Conservation (phyloP, 208 protist species). For the Lotmaria passim region DNA sequence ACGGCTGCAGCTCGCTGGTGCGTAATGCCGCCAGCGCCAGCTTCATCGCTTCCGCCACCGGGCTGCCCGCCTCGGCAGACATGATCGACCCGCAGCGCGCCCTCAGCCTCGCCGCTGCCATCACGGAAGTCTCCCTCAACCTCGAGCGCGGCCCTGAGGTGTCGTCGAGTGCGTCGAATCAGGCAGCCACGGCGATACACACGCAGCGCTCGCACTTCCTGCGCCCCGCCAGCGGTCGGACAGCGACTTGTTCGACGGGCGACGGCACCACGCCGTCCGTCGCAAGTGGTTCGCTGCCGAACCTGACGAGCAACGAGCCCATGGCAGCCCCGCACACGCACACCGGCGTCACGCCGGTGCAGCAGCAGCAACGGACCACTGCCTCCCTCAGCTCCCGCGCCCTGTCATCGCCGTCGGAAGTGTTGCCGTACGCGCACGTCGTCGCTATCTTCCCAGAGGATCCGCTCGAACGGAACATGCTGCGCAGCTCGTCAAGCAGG, state of each 20-base stretch:
- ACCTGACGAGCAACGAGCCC: background rate
- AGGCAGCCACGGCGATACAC: background rate
- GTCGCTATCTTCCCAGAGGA: slow-evolving; percentile 11
- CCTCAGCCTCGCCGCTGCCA: slow-evolving; percentile 44
- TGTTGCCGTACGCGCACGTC: background rate
- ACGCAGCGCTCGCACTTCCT: slow-evolving; percentile 22
- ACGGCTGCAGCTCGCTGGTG: background rate
- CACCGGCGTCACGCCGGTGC: slow-evolving; percentile 17
- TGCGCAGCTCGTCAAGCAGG: slow-evolving; percentile 5
- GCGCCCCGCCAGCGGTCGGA: slow-evolving; percentile 4
- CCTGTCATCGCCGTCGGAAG: background rate
- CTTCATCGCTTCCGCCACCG: slow-evolving; percentile 6
- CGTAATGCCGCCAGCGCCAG: slow-evolving; percentile 1
- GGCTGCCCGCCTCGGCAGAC: slow-evolving; percentile 2
- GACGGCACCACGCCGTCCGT: slow-evolving; percentile 10
- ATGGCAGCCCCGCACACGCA: slow-evolving; percentile 7
- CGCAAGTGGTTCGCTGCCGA: slow-evolving; percentile 17
- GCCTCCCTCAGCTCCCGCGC: slow-evolving; percentile 3
- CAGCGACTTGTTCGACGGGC: slow-evolving; percentile 8
- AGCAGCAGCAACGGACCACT: slow-evolving; percentile 3
- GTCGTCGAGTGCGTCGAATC: slow-evolving; percentile 3
- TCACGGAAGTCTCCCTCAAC: slow-evolving; percentile 40
- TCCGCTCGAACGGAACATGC: slow-evolving; percentile 42
- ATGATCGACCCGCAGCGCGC: slow-evolving; percentile 32
- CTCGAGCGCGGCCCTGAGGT: slow-evolving; percentile 17